A percentile compares a stretch with the other conserved stretches of the same genome.
phyloP scores from a whole-genome alignment of 1,139 yeast species.

The Blastobotrys capitulatus region DNA sequence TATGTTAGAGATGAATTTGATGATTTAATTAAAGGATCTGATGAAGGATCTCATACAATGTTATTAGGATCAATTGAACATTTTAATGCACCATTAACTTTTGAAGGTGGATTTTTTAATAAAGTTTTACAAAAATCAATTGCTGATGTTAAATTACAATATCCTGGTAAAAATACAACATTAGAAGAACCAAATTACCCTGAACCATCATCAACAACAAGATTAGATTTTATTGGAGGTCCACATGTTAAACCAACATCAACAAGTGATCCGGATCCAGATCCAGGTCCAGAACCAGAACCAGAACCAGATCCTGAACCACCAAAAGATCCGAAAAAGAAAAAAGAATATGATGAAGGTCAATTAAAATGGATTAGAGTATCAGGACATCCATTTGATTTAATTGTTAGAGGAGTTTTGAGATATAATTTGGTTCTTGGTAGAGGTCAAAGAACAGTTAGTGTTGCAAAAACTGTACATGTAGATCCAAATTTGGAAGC shows the following conservation, averaged over 20 bases:
- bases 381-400: constrained; percentile 76
- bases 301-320: background rate
- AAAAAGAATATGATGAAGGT: constrained; percentile 27
- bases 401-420: constrained; percentile 77
- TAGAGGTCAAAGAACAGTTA: constrained; percentile 24
- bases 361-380: constrained; percentile 69
- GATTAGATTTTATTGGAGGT: background rate
- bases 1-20: constrained; percentile 34
- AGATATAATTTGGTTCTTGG: constrained; percentile 67
- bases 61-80: constrained; percentile 62
- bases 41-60: constrained; percentile 47
- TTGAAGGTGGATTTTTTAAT: constrained; percentile 73
- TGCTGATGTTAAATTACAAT: constrained; percentile 65
- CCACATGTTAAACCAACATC: background rate
- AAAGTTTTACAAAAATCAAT: constrained; percentile 50
- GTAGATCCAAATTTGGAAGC: constrained; percentile 45
- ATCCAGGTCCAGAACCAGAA: background rate
- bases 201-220: background rate
- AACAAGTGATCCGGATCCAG: background rate
- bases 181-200: constrained; percentile 26
- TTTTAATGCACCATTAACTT: constrained; percentile 68
- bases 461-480: constrained; percentile 38
- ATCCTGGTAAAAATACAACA: constrained; percentile 69
- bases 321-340: constrained; percentile 7
- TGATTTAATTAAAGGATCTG: constrained; percentile 13